phyloP scores from a whole-genome alignment of 2,329 filamentous ascomycete genomes.

The Lasiodiplodia sp. region DNA sequence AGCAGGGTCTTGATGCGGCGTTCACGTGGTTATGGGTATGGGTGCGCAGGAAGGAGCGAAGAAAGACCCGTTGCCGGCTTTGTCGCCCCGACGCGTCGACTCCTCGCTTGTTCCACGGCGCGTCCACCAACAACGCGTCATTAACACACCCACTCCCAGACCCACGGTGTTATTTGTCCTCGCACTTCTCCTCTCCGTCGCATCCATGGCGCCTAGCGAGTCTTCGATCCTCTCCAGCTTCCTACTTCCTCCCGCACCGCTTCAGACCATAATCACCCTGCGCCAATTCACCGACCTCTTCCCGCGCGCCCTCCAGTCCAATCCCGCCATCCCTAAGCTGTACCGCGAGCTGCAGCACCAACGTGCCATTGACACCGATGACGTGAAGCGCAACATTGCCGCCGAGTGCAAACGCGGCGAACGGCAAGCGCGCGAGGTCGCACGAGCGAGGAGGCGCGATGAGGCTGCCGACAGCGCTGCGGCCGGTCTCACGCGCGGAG shows the following conservation, averaged over 20 bases:
- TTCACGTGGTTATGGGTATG: slow-evolving; percentile 25
- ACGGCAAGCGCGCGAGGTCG: slow-evolving; percentile 64
- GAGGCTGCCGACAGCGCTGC: slow-evolving; percentile 64
- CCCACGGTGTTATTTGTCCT: not conserved
- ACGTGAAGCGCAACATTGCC: slow-evolving; percentile 70
- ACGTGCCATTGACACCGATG: slow-evolving; percentile 72
- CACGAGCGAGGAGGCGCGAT: slow-evolving; percentile 59
- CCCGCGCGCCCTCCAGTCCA: slow-evolving; percentile 69
- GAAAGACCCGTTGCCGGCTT: slow-evolving; percentile 25
- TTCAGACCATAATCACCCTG: slow-evolving; percentile 76
- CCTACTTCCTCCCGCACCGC: slow-evolving; percentile 75
- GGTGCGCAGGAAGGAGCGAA: slow-evolving; percentile 23
- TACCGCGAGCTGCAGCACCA: slow-evolving; percentile 83
- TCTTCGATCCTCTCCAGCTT: slow-evolving; percentile 78
- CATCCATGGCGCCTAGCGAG: slow-evolving; percentile 75
- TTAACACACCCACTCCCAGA: not conserved
- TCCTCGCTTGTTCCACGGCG: slow-evolving; percentile 28
- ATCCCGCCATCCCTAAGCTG: slow-evolving; percentile 72
- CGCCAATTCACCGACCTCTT: slow-evolving; percentile 80
- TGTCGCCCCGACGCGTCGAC: slow-evolving; percentile 28
- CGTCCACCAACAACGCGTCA: slow-evolving; percentile 23
- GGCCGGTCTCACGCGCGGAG: slow-evolving; percentile 57
- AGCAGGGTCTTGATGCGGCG: slow-evolving; percentile 13
- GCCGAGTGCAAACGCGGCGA: slow-evolving; percentile 69
- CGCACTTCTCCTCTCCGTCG: slow-evolving; percentile 6